Base-by-base conservation (phyloP, 1,284 basidiomycete genomes). In the Cryptococcus amylolentus region DNA sequence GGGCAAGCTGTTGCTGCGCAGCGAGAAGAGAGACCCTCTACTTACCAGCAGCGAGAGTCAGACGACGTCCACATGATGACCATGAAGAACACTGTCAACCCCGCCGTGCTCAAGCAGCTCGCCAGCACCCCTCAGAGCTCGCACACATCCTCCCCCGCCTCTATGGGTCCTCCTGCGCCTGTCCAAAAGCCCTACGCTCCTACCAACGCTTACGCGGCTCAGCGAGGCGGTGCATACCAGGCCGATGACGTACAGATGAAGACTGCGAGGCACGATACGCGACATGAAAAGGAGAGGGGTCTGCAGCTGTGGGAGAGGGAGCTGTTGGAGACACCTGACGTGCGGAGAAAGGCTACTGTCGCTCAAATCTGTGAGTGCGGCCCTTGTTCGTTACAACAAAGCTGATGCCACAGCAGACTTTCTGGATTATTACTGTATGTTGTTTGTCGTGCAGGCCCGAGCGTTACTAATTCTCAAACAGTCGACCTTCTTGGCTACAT, bases 331-430 rank as follows among this genome's bases (percentile, higher is more conserved):
- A 90, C 84, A 60, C 75, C 86, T 14, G 94, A 97, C 74, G 87
- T 96, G 54, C 89, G 85, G 73, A 84, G 93, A 54, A 96, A 96
- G 76, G 88, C 93, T 2, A 96, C 93, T 5, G 91, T 97, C 12
- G 92, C 92, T 26, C 94, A 97, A 71, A 84, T 97, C 45, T 97
- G 92, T 94, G 71, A 72, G 80, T 72, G 12, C 41, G 14, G 14
- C 7, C 2, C 18, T 7, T 43, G 4, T 35, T n/a, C 26, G 31
- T 23, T 37, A 14, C 28, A 37, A 6, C 7, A n/a, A 14, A 4
- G 39, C 54, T 52, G 58, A 40, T 64, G 40, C 1, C 26, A 23
- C 7, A 38, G 48, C 63, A 93, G 91, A 91, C 79, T 95, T 94
- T 78, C 83, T 94, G 37, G 91, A 95, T 75, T 95, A 94, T 71